These are phyloP conservation scores for Herpomyces periplanetae DNA, from an alignment of 2,329 filamentous ascomycete genomes.

Conservation along the genomic window DNA sequence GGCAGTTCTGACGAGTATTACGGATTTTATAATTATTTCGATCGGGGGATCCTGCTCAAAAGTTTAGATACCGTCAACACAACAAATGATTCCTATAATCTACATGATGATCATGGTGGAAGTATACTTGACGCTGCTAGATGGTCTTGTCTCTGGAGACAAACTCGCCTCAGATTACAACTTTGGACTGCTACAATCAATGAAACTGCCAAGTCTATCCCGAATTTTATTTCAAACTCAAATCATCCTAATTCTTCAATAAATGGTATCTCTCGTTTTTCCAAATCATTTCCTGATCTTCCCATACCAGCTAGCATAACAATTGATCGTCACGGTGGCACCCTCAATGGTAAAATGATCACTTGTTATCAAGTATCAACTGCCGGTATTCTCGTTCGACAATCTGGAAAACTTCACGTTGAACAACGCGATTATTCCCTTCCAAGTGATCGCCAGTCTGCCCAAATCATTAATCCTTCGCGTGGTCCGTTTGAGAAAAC, in stretches of 20 bases:
- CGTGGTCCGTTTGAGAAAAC: constrained; percentile 9
- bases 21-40: constrained; percentile 70
- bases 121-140: constrained; percentile 10
- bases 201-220: constrained; percentile 7
- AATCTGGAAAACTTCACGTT: constrained; percentile 11
- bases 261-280: constrained; percentile 8
- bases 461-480: constrained; percentile 13
- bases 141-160: constrained; percentile 16
- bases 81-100: constrained; percentile 7
- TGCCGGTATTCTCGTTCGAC: constrained; percentile 10
- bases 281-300: constrained; percentile 16
- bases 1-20: constrained; percentile 49
- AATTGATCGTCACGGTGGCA: constrained; percentile 18
- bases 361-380: constrained; percentile 18
- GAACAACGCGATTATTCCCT: constrained; percentile 15
- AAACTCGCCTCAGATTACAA: constrained; percentile 19
- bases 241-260: constrained; percentile 5
- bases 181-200: constrained; percentile 21
- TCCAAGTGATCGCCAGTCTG: too few relatives aligned
- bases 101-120: constrained; percentile 13
- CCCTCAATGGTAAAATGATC: constrained; percentile 13
- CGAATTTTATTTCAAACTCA: constrained; percentile 3
- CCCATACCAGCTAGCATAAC: constrained; percentile 19
- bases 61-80: constrained; percentile 13
- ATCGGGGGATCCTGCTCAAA: constrained; percentile 45